Percentiles rank a stretch among this genome's conserved stretches.
Evolutionary conservation across 2,329 filamentous ascomycete genomes (phyloP).

Genomic region (Bipolaris bicolor): DNA sequence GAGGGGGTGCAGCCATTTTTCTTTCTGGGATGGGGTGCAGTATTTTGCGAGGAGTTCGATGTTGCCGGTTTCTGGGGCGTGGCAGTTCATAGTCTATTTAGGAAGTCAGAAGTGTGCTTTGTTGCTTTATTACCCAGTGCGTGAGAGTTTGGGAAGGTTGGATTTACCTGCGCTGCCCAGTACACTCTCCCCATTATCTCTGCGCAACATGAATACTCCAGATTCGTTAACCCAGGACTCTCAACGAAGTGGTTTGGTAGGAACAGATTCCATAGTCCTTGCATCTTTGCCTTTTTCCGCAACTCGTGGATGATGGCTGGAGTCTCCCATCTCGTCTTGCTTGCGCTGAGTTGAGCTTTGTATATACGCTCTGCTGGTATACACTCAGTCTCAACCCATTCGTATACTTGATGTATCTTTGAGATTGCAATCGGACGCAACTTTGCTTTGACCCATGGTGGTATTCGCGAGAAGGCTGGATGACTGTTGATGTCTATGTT

Average conservation of each 20-base stretch:
- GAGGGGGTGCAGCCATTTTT: conserved; percentile 57
- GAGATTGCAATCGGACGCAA: conserved; percentile 54
- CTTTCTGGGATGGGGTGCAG: conserved; percentile 58
- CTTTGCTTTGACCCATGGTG: conserved; percentile 58
- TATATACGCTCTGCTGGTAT: conserved; percentile 53
- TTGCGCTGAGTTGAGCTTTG: conserved; percentile 47
- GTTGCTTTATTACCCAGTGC: too few species aligned
- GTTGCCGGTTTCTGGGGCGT: conserved; percentile 59
- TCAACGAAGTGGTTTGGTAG: conserved; percentile 51
- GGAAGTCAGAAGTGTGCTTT: conserved; percentile 1
- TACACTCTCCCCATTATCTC: conserved; percentile 56
- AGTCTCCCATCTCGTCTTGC: conserved; percentile 46
- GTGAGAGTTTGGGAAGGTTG: neutral
- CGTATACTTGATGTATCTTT: conserved; percentile 52
- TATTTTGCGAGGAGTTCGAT: conserved; percentile 62
- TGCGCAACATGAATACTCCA: conserved; percentile 55
- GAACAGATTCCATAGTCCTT: conserved; percentile 51
- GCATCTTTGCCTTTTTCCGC: conserved; percentile 51
- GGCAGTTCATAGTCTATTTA: conserved; percentile 52
- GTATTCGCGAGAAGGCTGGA: conserved; percentile 49
- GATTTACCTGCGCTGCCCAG: conserved; percentile 52
- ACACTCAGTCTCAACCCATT: conserved; percentile 55
- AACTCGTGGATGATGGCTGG: conserved; percentile 52
- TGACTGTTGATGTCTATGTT: conserved; percentile 33
- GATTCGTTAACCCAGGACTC: conserved; percentile 54